Evolutionary conservation across 129 eudicot species (phyloP).

Genomic region (Saposhnikovia divaricata): DNA sequence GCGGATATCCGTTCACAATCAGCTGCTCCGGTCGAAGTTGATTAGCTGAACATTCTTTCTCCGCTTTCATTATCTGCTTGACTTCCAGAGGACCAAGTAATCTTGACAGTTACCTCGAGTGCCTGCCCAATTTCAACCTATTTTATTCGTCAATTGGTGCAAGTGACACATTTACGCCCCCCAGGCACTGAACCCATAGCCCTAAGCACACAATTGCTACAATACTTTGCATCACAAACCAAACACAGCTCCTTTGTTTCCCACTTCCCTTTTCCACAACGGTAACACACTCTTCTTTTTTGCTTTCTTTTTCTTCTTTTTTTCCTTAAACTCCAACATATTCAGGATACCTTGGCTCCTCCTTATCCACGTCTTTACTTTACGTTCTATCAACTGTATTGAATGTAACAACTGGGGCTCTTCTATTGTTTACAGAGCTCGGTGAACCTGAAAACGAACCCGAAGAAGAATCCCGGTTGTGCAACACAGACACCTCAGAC

Average conservation of each 20-base stretch:
- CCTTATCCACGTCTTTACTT: constrained; percentile 34
- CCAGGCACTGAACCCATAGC: constrained; percentile 99
- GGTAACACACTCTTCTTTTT: constrained; percentile 46
- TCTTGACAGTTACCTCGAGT: constrained; percentile 72
- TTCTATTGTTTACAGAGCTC: constrained; percentile 50
- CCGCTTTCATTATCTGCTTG: too few relatives aligned
- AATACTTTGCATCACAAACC: constrained; percentile 89
- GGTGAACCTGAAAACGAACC: constrained; percentile 80
- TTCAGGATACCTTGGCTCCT: constrained; percentile 47
- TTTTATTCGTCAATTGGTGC: constrained; percentile 93
- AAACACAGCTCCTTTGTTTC: constrained; percentile 80
- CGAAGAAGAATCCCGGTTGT: constrained; percentile 58
- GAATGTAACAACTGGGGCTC: constrained; percentile 75
- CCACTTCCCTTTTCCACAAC: constrained; percentile 99
- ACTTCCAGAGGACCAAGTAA: constrained; percentile 90
- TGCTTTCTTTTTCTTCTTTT: constrained; percentile 42
- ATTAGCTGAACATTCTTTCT: too few relatives aligned
- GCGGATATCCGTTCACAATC: too few relatives aligned
- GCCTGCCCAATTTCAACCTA: constrained; percentile 62
- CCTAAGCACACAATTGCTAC: constrained; percentile 91
- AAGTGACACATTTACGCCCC: constrained; percentile 93
- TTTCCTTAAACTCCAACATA: constrained; percentile 60
- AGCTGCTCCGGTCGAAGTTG: too few relatives aligned
- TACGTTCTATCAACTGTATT: constrained; percentile 63
- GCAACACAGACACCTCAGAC: constrained; percentile 81